These are phyloP conservation scores for Avena eriantha DNA, from an alignment of 176 grass and related monocot species.

Conservation along the genomic window DNA sequence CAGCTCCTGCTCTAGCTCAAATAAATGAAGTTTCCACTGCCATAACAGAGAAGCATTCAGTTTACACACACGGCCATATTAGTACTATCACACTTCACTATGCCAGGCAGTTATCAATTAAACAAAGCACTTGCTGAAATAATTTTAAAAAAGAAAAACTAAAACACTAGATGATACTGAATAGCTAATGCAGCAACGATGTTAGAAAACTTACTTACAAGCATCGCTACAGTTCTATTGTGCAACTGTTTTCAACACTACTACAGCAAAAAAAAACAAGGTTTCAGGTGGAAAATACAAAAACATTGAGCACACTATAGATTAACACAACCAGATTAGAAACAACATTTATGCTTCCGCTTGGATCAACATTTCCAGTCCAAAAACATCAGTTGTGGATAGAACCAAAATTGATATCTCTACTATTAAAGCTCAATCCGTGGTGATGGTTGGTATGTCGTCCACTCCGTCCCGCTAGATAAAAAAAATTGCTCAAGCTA, in stretches of 20 bases:
- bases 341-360: not conserved
- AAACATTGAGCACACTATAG: constrained; percentile 15
- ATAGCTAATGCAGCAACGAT: not conserved
- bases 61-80: not conserved
- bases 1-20: constrained; percentile 95
- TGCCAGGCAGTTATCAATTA: not conserved
- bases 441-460: too few relatives aligned
- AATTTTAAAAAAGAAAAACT: constrained; percentile 3
- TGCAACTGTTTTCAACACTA: constrained; percentile 2
- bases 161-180: constrained; percentile 12
- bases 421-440: too few relatives aligned
- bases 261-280: not conserved
- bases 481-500: too few relatives aligned
- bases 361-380: not conserved
- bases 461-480: too few relatives aligned
- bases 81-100: constrained; percentile 3
- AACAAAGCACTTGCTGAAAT: constrained; percentile 5
- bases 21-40: constrained; percentile 99
- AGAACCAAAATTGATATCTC: not conserved
- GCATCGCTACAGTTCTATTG: not conserved
- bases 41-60: constrained; percentile 26
- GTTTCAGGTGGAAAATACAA: not conserved
- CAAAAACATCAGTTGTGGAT: constrained; percentile 3
- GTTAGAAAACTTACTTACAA: not conserved
- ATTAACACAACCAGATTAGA: not conserved